phyloP scores from a whole-genome alignment of 1,284 basidiomycete species.

The Pseudozyma tsukubaensis region DNA sequence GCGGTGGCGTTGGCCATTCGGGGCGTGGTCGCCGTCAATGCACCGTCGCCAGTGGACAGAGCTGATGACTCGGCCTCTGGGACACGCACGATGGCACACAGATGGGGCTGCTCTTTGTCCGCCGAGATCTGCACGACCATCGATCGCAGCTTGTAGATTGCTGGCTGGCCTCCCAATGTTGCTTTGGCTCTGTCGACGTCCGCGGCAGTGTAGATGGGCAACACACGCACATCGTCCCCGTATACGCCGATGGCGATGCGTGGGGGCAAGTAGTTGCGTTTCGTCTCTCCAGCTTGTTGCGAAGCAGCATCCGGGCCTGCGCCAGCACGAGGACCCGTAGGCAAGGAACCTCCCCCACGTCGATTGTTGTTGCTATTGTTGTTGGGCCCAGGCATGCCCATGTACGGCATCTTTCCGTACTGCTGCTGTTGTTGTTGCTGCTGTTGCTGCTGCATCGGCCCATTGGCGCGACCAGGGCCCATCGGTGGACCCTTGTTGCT shows the following conservation, averaged over 20 bases:
- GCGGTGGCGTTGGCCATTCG: conserved; percentile 9
- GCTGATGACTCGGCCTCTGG: conserved; percentile 71
- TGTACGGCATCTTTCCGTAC: conserved; percentile 26
- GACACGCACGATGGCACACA: conserved; percentile 90
- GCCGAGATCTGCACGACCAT: conserved; percentile 85
- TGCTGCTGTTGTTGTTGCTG: conserved; percentile 21
- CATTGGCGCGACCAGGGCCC: conserved; percentile 6
- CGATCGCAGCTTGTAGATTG: conserved; percentile 73
- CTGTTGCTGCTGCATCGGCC: conserved; percentile 15
- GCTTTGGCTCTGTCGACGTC: conserved; percentile 34
- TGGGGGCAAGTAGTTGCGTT: conserved; percentile 71
- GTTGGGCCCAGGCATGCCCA: conserved; percentile 23
- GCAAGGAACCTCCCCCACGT: conserved; percentile 11
- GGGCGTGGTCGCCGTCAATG: conserved; percentile 13
- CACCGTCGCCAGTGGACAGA: conserved; percentile 51
- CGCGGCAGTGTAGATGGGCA: conserved; percentile 32
- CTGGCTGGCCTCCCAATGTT: conserved; percentile 25
- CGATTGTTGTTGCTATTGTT: conserved; percentile 65
- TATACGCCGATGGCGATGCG: conserved; percentile 50
- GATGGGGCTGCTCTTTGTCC: conserved; percentile 82
- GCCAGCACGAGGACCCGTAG: conserved; percentile 24
- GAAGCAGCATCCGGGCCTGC: neutral
- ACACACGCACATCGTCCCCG: conserved; percentile 49
- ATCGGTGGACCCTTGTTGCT: conserved; percentile 5
- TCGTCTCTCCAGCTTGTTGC: conserved; percentile 10